A percentile compares a stretch with the other conserved stretches of the same genome.
Conservation (phyloP, 2,329 filamentous ascomycete genomes). For the Ascochyta rabiei region DNA sequence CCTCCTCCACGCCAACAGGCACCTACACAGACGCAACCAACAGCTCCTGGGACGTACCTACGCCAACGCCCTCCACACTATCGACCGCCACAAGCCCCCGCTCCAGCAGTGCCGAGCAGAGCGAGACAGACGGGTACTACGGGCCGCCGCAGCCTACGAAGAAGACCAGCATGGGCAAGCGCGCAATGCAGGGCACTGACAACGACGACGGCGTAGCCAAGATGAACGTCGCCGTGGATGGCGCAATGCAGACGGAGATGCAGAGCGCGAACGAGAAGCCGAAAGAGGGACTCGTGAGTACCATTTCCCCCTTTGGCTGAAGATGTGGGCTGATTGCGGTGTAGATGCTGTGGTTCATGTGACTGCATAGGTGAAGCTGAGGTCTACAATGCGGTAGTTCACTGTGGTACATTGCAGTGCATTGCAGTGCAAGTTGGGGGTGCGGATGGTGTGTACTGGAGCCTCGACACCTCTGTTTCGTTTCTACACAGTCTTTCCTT, state of each 20-base stretch:
- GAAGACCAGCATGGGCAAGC: not conserved
- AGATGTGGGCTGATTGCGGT: not conserved
- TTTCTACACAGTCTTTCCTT: not conserved
- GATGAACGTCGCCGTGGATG: not conserved
- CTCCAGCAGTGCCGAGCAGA: not conserved
- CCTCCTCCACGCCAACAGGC: not conserved
- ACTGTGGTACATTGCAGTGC: too few species aligned
- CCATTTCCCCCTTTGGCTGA: too few species aligned
- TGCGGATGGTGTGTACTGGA: not conserved
- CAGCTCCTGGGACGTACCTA: not conserved
- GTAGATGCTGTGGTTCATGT: conserved; percentile 3
- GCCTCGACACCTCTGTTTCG: not conserved
- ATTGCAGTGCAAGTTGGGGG: too few species aligned
- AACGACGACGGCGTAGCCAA: not conserved
- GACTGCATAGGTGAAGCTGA: not conserved
- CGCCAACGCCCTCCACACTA: not conserved
- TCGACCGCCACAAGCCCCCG: not conserved
- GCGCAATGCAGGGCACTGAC: not conserved
- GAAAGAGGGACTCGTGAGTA: too few species aligned
- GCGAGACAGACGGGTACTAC: not conserved
- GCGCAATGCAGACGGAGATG: too few species aligned
- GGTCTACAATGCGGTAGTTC: too few species aligned
- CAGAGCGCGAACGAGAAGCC: too few species aligned
- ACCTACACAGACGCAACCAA: not conserved
- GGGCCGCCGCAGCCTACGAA: not conserved